A percentile compares a stretch with the other conserved stretches of the same genome.
Conservation (phyloP, 75 land plant genomes). For the Pinus taeda region DNA sequence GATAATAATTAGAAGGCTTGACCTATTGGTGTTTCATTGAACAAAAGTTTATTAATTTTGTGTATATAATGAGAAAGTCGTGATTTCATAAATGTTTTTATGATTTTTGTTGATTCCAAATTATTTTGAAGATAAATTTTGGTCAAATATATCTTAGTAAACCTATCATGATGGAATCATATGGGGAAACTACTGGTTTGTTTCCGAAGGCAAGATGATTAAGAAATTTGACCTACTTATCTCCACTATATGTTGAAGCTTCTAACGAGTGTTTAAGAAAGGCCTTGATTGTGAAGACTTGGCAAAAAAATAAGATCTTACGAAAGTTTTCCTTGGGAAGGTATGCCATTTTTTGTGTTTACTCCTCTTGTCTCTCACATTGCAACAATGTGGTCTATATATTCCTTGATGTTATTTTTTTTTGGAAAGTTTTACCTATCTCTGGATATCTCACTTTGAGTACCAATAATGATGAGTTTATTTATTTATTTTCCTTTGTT, state of each 20-base stretch:
- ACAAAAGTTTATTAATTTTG: neutral
- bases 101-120: conserved; percentile 38
- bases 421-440: conserved; percentile 48
- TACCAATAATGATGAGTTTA: no score
- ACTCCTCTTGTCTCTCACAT: neutral
- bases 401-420: no score
- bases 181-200: conserved; percentile 97
- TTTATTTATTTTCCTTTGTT: no score
- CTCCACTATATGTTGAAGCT: conserved; percentile 94
- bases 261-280: conserved; percentile 77
- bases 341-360: conserved; percentile 18
- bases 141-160: conserved; percentile 98
- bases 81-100: no score
- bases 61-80: no score
- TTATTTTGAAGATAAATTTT: conserved; percentile 90
- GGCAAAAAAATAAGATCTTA: conserved; percentile 80
- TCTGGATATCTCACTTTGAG: neutral
- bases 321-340: conserved; percentile 97
- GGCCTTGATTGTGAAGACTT: conserved; percentile 95
- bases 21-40: neutral
- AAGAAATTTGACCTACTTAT: conserved; percentile 91
- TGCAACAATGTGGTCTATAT: conserved; percentile 21
- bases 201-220: conserved; percentile 96
- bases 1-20: neutral
- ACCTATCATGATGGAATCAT: conserved; percentile 99